Base-by-base conservation (phyloP, 495 filamentous ascomycete species). In the Chlorociboria aeruginascens region DNA sequence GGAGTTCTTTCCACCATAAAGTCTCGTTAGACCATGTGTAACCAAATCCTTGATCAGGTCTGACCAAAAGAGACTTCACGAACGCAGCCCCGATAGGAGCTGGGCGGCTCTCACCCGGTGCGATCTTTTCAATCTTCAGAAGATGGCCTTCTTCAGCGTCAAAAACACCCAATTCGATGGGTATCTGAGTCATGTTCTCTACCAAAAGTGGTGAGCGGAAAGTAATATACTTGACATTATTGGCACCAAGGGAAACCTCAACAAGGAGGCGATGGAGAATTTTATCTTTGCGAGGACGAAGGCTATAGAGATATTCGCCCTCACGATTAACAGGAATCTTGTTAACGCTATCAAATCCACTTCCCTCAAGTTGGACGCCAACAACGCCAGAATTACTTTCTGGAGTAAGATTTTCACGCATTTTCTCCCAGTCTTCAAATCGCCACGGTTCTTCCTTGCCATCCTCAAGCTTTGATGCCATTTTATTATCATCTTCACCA, bases 151-250 rank as follows among this genome's bases (percentile, higher is more conserved):
- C 85, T 52, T 86, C 77, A 7, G 83, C 79, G 61, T 87, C 92
- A 60, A 85, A 93, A 6, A 98, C 78, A n/a, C 93, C 92, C 20
- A 98, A 55, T 65, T 98, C 93, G 2, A 97, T 79, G 0, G 93
- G 89, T 48, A 98, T 95, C 63, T 97, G 88, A 2, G 92, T 97
- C 58, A 89, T 83, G 67, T 98, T 98, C 64, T 96, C 92, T n/a
- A 98, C 78, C 11, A 95, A 66, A n/a, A 98, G 71, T 7, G 92
- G 92, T 11, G 92, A 97, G 34, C 90, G 80, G 61, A 98, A 86
- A 8, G 88, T 97, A 57, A 98, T 92, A 62, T 95, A 90, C 66
- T 98, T 98, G 64, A 98, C 82, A 51, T 95, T 96, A 64, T 98
- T 89, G 3, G 77, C 64, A 20, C 88, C 90, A 31, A 98, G 76